A percentile compares a stretch with the other conserved stretches of the same genome.
Conservation (phyloP, 768 basidiomycete genomes). For the Agaricus subrufescens region DNA sequence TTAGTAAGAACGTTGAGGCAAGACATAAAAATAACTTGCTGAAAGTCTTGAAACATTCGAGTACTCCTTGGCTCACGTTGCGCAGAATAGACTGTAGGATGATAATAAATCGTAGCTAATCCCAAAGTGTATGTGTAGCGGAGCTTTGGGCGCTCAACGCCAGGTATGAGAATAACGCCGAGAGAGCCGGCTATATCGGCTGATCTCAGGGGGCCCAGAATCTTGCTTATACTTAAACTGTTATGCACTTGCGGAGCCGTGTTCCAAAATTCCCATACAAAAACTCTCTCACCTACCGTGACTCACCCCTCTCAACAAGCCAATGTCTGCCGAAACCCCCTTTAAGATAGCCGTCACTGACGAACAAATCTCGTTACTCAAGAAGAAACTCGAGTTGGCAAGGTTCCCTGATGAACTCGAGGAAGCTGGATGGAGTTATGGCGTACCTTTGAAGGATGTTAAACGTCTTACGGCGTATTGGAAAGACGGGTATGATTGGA, state of each 20-base stretch:
- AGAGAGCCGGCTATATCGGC: too few relatives aligned
- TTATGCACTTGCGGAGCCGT: neutral
- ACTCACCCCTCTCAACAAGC: neutral
- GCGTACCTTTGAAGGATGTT: constrained; percentile 42
- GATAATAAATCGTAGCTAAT: neutral
- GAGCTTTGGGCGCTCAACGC: neutral
- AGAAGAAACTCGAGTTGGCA: constrained; percentile 32
- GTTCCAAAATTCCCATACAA: neutral
- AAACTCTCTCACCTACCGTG: neutral
- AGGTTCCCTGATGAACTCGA: constrained; percentile 43
- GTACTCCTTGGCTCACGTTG: too few relatives aligned
- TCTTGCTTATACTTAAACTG: too few relatives aligned
- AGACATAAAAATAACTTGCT: too few relatives aligned
- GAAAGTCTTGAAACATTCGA: too few relatives aligned
- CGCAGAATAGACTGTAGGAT: too few relatives aligned
- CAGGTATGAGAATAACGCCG: too few relatives aligned
- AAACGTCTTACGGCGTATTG: constrained; percentile 40
- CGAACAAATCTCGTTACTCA: constrained; percentile 26
- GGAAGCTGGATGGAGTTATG: constrained; percentile 30
- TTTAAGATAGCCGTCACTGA: constrained; percentile 38
- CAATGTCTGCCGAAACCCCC: constrained; percentile 19
- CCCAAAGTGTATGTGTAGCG: neutral
- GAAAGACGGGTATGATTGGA: constrained; percentile 51
- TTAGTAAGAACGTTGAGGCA: too few relatives aligned
- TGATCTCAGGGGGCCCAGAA: too few relatives aligned